Evolutionary conservation across 345 rosid genomes (phyloP), one percentile per base, ranked within the genome.

Genomic region (Brassica cretica): DNA sequence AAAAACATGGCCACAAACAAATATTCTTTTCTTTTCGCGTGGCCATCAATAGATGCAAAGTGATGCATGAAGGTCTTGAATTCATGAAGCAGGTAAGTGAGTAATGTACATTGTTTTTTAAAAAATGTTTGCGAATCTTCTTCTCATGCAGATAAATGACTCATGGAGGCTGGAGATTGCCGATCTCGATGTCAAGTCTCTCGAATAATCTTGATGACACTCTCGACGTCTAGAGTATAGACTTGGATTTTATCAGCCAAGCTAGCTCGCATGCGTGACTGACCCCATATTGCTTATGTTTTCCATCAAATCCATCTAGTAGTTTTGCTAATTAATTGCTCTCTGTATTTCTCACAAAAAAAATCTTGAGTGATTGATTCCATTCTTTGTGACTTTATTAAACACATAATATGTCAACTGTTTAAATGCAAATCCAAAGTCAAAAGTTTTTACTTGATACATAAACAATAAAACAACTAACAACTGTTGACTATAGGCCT

Each of bases 191-290:
- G 39, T 35, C 39, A 35, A 35, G 39, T 35, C 39, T 35, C 8
- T 35, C 39, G 39, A 35, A 35, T 35, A 91, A 83, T 77, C 60
- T 89, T 15, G 93, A 92, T 67, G 95, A 86, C 53, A 88, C 84
- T 37, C 88, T 93, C 8, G 97, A 93, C n/a, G 90, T 89, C 62
- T 88, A 88, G 89, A 91, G 89, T 76, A 84, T 93, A 73, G 90
- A 62, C n/a, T 76, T 90, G 86, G 88, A 68, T 56, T 37, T 73
- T 88, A 49, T 83, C 89, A 64, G 93, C 97, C 32, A 93, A 87
- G 83, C 74, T 88, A 51, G 71, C 8, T 49, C 66, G 39, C 39
- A 70, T 24, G 41, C 64, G 37, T 71, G 65, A 77, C 61, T 56
- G 27, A 18, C 49, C 51, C 64, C 14, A 8, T 16, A 29, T 10